Conservation (phyloP, 2,329 filamentous ascomycete genomes). For the Diatrype stigma region DNA sequence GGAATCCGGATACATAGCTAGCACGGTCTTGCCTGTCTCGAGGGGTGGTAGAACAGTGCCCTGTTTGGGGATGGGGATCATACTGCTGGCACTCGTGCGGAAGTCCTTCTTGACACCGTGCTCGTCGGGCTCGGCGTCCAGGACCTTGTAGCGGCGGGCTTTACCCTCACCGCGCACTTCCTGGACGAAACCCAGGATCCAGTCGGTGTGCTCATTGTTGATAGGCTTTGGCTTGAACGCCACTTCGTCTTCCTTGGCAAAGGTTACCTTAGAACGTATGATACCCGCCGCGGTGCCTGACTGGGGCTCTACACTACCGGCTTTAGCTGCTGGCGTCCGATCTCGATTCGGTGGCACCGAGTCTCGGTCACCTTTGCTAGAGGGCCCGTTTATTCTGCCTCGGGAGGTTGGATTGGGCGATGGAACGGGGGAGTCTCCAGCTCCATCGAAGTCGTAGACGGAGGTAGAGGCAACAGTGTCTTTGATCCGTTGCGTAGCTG, state of each 20-base stretch:
- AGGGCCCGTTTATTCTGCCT: conserved; percentile 28
- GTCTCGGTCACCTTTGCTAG: conserved; percentile 39
- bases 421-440: conserved; percentile 38
- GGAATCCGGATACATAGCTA: conserved; percentile 77
- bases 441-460: conserved; percentile 41
- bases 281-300: conserved; percentile 29
- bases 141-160: conserved; percentile 72
- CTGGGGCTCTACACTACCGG: conserved; percentile 50
- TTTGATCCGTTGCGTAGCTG: conserved; percentile 22
- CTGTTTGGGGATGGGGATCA: conserved; percentile 69
- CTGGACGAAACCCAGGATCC: conserved; percentile 75
- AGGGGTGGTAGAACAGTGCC: conserved; percentile 53
- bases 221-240: conserved; percentile 59
- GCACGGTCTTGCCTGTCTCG: conserved; percentile 65
- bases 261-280: conserved; percentile 50
- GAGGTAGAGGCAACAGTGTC: conserved; percentile 24
- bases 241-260: conserved; percentile 60
- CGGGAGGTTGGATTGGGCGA: conserved; percentile 34
- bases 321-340: conserved; percentile 28
- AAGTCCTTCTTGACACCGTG: conserved; percentile 64
- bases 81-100: conserved; percentile 66
- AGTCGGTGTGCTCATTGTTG: conserved; percentile 51
- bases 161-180: conserved; percentile 73
- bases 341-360: conserved; percentile 53
- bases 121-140: conserved; percentile 74